Conservation (phyloP, 2,329 filamentous ascomycete genomes). For the Didymella glomerata region DNA sequence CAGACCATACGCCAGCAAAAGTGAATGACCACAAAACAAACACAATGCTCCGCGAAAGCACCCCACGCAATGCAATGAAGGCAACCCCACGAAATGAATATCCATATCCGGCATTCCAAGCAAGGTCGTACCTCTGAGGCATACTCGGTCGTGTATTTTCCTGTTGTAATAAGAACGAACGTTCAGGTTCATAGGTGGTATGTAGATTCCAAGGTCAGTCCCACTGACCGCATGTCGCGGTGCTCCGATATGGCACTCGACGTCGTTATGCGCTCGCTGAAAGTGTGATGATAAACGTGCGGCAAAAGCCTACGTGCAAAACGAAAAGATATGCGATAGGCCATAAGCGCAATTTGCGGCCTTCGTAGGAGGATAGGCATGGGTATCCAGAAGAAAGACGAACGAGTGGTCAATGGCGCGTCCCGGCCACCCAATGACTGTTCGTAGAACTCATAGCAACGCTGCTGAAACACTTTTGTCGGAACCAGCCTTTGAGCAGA, state of each 20-base stretch:
- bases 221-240: slow-evolving; percentile 3
- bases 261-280: slow-evolving; percentile 10
- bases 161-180: slow-evolving; percentile 8
- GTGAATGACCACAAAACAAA: slow-evolving; percentile 20
- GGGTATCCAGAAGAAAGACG: slow-evolving; percentile 42
- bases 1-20: slow-evolving; percentile 19
- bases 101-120: slow-evolving; percentile 9
- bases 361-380: slow-evolving; percentile 29
- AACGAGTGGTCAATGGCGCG: slow-evolving; percentile 7
- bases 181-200: slow-evolving; percentile 21
- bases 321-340: slow-evolving; percentile 28
- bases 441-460: slow-evolving; percentile 28
- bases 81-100: slow-evolving; percentile 29
- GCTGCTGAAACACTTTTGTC: slow-evolving; percentile 45
- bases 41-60: slow-evolving; percentile 41
- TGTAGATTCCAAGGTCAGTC: slow-evolving; percentile 17
- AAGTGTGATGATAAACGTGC: slow-evolving; percentile 17
- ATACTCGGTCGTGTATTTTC: slow-evolving; percentile 9
- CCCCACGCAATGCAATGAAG: slow-evolving; percentile 43
- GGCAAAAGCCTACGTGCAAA: slow-evolving; percentile 23
- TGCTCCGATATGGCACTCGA: slow-evolving; percentile 8
- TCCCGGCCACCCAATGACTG: slow-evolving; percentile 9
- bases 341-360: slow-evolving; percentile 34
- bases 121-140: slow-evolving; percentile 3
- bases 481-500: slow-evolving; percentile 20